Evolutionary conservation across 2,329 filamentous ascomycete genomes (phyloP).

Genomic region (Xylaria sp.): DNA sequence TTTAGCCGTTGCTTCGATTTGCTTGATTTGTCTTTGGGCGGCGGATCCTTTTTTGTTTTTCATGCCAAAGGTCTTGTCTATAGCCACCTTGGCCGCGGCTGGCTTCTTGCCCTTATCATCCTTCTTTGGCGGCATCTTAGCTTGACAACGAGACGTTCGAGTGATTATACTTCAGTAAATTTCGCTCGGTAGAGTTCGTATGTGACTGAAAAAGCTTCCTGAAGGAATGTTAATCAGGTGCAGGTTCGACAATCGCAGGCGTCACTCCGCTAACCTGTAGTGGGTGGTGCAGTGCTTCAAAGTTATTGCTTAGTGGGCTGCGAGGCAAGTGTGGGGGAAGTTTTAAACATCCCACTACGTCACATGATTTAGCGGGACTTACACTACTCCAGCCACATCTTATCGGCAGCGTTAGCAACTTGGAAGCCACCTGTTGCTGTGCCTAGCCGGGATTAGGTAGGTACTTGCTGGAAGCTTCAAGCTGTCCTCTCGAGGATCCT

Average conservation of each 20-base stretch:
- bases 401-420: neutral
- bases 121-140: constrained; percentile 74
- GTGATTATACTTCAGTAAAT: neutral
- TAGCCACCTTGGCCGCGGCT: constrained; percentile 67
- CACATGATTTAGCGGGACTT: constrained; percentile 27
- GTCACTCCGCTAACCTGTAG: constrained; percentile 29
- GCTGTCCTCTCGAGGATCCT: constrained; percentile 38
- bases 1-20: constrained; percentile 75
- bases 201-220: neutral
- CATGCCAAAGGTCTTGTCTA: constrained; percentile 99
- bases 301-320: constrained; percentile 35
- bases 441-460: neutral
- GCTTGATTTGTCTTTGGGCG: constrained; percentile 89
- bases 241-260: constrained; percentile 7
- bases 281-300: constrained; percentile 15
- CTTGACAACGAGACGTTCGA: neutral
- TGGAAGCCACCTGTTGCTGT: constrained; percentile 7
- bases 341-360: constrained; percentile 31
- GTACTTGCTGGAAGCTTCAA: constrained; percentile 36
- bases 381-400: constrained; percentile 25
- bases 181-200: neutral
- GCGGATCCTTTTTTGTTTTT: constrained; percentile 98
- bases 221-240: no score
- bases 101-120: constrained; percentile 59
- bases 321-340: constrained; percentile 31